Evolutionary conservation across 106 monocot genomes (phyloP).

Genomic region (Allium sativum): DNA sequence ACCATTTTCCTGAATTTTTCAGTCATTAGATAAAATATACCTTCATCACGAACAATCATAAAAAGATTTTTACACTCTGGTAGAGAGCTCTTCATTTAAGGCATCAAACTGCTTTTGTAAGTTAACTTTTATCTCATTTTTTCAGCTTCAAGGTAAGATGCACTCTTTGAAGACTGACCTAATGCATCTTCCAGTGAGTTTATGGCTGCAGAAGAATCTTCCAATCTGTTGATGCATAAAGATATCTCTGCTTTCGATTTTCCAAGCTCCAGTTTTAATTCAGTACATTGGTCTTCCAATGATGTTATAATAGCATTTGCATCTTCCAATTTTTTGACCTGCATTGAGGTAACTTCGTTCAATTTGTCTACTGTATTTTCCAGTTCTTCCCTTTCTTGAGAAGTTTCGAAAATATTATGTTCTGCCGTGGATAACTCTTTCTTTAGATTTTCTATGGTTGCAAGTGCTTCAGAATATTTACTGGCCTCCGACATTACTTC

Average conservation of each 20-base stretch:
- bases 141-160: conserved; percentile 43
- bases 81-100: conserved; percentile 35
- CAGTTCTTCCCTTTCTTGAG: conserved; percentile 45
- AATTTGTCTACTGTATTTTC: conserved; percentile 27
- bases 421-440: conserved; percentile 33
- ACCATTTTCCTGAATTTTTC: conserved; percentile 46
- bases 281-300: conserved; percentile 37
- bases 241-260: conserved; percentile 46
- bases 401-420: conserved; percentile 18
- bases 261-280: conserved; percentile 24
- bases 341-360: conserved; percentile 2
- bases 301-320: conserved; percentile 41
- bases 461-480: conserved; percentile 31
- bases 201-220: conserved; percentile 36
- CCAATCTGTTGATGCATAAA: conserved; percentile 33
- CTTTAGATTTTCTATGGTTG: conserved; percentile 42
- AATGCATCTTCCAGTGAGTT: conserved; percentile 48
- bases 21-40: conserved; percentile 28
- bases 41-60: conserved; percentile 43
- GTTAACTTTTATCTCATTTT: conserved; percentile 35
- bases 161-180: conserved; percentile 24
- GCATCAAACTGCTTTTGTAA: conserved; percentile 34
- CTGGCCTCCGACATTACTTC: too few relatives aligned
- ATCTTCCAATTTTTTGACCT: conserved; percentile 35
- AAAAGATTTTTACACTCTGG: conserved; percentile 39